Evolutionary conservation across 1,284 basidiomycete species (phyloP).

Genomic region (Marasmius sp.): DNA sequence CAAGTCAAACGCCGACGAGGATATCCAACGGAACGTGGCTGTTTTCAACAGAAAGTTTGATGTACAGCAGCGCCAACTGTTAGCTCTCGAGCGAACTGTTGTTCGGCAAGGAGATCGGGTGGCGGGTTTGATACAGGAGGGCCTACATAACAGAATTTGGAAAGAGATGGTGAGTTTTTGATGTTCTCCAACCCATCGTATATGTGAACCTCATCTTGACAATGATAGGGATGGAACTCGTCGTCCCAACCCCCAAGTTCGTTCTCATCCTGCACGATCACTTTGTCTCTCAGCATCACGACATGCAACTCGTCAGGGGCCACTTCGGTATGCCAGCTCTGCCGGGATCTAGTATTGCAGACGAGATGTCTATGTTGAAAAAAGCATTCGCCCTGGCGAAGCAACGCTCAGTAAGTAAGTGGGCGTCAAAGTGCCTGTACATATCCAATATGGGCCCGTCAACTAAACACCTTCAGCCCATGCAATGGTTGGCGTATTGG

Average conservation of each 20-base stretch:
- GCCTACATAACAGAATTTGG: conserved; percentile 21
- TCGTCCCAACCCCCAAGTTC: conserved; percentile 8
- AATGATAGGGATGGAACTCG: conserved; percentile 11
- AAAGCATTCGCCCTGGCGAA: conserved; percentile 1
- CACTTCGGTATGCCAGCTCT: not conserved
- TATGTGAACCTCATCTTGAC: too few relatives aligned
- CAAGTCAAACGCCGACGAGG: too few relatives aligned
- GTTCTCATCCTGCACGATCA: conserved; percentile 11
- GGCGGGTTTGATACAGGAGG: conserved; percentile 14
- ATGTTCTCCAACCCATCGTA: too few relatives aligned
- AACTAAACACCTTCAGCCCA: conserved; percentile 1
- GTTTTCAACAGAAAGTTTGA: conserved; percentile 6
- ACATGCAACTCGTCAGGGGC: not conserved
- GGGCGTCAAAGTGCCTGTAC: conserved; percentile 10
- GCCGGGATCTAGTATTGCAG: not conserved
- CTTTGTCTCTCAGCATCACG: conserved; percentile 5
- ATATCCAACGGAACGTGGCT: too few relatives aligned
- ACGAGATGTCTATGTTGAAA: not conserved
- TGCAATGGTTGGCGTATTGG: conserved; percentile 16
- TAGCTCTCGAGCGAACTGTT: conserved; percentile 9
- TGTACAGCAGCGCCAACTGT: conserved; percentile 13
- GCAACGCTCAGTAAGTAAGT: conserved; percentile 7
- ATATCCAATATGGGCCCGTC: conserved; percentile 1
- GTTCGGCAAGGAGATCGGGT: conserved; percentile 15
- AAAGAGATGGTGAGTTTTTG: conserved; percentile 20